These are phyloP conservation scores for Pyropia yezoensis DNA, from an alignment of 23 red algal species.

Conservation along the genomic window DNA sequence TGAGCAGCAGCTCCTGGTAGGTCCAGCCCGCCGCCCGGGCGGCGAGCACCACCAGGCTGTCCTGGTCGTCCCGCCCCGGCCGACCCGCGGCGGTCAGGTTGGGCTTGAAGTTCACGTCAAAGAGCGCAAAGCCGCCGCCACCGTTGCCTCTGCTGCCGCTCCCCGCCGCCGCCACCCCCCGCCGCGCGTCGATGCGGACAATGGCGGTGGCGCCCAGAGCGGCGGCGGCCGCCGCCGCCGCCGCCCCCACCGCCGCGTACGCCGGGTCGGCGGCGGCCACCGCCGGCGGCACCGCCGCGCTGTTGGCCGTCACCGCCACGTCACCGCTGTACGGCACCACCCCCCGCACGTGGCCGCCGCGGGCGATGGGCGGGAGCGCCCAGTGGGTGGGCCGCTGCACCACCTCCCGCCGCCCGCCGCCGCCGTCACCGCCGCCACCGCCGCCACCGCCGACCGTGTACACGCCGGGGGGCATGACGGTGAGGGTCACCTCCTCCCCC, in stretches of 20 bases:
- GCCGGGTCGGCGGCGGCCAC: neutral
- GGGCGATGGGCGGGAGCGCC: neutral
- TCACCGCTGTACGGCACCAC: conserved; percentile 11
- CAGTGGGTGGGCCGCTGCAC: neutral
- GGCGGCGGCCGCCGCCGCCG: neutral
- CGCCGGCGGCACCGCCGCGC: neutral
- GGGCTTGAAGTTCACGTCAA: conserved; percentile 8
- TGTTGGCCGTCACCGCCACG: conserved; percentile 2
- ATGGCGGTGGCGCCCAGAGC: neutral
- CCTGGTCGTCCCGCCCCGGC: conserved; percentile 10
- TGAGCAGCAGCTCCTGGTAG: neutral
- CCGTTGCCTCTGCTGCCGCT: neutral
- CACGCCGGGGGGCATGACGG: conserved; percentile 4
- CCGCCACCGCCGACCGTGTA: neutral
- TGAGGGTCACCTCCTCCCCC: conserved; percentile 9
- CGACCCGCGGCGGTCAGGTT: conserved; percentile 5
- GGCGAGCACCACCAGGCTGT: conserved; percentile 7
- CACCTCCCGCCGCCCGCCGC: neutral
- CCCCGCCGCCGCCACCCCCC: neutral
- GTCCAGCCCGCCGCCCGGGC: conserved; percentile 2
- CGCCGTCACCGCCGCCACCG: too few relatives aligned
- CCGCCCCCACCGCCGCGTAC: neutral
- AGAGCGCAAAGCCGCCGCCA: conserved; percentile 1
- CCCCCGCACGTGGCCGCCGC: conserved; percentile 3
- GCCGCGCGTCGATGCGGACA: conserved; percentile 1